Evolutionary conservation across 345 rosid species (phyloP).

Genomic region (Salix brachista): DNA sequence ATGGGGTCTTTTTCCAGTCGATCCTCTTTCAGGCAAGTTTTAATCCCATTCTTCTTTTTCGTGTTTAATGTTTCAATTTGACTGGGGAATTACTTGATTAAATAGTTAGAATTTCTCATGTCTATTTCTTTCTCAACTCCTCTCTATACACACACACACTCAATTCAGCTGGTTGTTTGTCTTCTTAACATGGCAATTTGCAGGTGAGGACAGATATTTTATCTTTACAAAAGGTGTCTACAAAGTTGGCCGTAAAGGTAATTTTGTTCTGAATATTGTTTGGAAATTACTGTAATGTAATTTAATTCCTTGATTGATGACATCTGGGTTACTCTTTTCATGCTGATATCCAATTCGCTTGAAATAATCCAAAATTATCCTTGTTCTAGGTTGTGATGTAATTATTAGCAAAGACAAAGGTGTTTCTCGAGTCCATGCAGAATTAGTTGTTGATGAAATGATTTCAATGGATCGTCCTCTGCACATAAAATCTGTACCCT

Average conservation of each 20-base stretch:
- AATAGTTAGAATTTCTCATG: not conserved
- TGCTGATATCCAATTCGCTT: too few species aligned
- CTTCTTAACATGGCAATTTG: not conserved
- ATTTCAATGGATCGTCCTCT: conserved; percentile 14
- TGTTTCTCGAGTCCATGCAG: conserved; percentile 82
- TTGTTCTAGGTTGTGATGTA: conserved; percentile 70
- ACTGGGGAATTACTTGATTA: not conserved
- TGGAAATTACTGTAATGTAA: not conserved
- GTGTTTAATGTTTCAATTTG: not conserved
- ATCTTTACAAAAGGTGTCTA: conserved; percentile 56
- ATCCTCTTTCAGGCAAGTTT: conserved; percentile 57
- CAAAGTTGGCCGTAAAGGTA: conserved; percentile 73
- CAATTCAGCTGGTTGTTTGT: not conserved
- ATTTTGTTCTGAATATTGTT: not conserved
- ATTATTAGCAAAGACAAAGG: conserved; percentile 78
- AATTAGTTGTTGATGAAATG: conserved; percentile 59
- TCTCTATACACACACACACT: not conserved
- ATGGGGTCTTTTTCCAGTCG: conserved; percentile 73
- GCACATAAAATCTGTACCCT: conserved; percentile 24
- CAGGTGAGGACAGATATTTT: conserved; percentile 69
- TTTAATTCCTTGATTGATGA: not conserved
- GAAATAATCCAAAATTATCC: too few species aligned
- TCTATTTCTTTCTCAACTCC: not conserved
- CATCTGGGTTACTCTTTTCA: too few species aligned
- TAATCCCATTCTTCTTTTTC: not conserved